A percentile compares a stretch with the other conserved stretches of the same genome.
phyloP scores from a whole-genome alignment of 2,329 filamentous ascomycete species.

The Venturia oleaginea region DNA sequence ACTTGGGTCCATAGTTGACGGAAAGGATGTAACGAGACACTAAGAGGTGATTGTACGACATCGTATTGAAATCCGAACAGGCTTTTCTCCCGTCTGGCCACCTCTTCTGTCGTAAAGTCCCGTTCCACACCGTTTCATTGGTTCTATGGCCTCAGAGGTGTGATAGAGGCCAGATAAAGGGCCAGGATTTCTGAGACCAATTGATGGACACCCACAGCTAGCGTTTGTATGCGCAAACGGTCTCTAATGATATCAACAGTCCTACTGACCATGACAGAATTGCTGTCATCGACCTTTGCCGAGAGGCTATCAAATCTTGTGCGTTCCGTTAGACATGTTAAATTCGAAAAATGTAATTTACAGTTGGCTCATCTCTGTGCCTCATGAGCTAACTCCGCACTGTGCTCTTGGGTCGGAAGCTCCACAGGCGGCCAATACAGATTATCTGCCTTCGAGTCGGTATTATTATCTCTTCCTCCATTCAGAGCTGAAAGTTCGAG shows the following conservation, averaged over 20 bases:
- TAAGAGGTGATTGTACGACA: neutral
- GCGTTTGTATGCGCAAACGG: too few species aligned
- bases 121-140: neutral
- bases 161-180: neutral
- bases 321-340: neutral
- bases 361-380: neutral
- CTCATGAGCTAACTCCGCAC: neutral
- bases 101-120: neutral
- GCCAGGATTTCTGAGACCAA: too few species aligned
- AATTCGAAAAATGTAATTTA: neutral
- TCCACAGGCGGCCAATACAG: neutral
- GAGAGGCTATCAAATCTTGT: neutral
- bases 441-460: neutral
- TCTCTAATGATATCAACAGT: too few species aligned
- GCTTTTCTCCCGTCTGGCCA: neutral
- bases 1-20: neutral
- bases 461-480: neutral
- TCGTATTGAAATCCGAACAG: neutral
- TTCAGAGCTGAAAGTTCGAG: neutral
- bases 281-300: too few species aligned
- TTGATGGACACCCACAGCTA: too few species aligned
- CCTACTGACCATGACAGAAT: too few species aligned
- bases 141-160: neutral
- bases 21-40: neutral
- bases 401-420: neutral